phyloP scores from a whole-genome alignment of 2,329 filamentous ascomycete genomes.

The Botrytis fabae region DNA sequence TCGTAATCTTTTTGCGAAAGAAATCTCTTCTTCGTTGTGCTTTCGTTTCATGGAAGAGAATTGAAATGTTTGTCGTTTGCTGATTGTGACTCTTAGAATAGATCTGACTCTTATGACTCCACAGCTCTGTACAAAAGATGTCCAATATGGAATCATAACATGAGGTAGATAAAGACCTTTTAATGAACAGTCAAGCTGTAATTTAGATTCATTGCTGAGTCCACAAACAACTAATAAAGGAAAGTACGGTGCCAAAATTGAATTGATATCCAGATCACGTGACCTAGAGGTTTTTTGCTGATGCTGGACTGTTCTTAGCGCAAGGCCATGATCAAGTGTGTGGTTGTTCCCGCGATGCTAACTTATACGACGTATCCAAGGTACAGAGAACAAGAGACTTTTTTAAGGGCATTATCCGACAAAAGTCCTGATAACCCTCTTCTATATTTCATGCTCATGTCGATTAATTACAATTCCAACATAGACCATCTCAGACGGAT shows the following conservation, averaged over 20 bases:
- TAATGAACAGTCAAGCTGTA: not conserved
- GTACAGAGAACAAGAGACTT: not conserved
- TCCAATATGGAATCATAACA: conserved; percentile 5
- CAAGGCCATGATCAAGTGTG: conserved; percentile 1
- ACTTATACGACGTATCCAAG: conserved; percentile 1
- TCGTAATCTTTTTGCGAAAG: conserved; percentile 28
- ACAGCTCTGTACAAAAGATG: not conserved
- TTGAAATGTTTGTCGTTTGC: conserved; percentile 27
- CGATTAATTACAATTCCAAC: conserved; percentile 19
- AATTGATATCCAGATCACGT: conserved; percentile 1
- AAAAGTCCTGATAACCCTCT: not conserved
- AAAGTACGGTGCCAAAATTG: not conserved
- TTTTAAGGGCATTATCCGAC: not conserved
- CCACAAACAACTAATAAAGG: not conserved
- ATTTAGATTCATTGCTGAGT: not conserved
- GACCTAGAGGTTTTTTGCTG: not conserved
- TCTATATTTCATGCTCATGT: conserved; percentile 29
- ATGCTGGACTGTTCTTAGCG: conserved; percentile 22
- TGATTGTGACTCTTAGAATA: conserved; percentile 26
- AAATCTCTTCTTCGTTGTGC: conserved; percentile 38
- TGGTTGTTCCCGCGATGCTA: not conserved
- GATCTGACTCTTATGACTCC: conserved; percentile 7
- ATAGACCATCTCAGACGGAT: conserved; percentile 21
- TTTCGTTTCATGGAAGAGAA: conserved; percentile 37
- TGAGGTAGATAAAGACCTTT: not conserved